phyloP scores from a whole-genome alignment of 2,329 filamentous ascomycete genomes.

The Monosporascus sp. region DNA sequence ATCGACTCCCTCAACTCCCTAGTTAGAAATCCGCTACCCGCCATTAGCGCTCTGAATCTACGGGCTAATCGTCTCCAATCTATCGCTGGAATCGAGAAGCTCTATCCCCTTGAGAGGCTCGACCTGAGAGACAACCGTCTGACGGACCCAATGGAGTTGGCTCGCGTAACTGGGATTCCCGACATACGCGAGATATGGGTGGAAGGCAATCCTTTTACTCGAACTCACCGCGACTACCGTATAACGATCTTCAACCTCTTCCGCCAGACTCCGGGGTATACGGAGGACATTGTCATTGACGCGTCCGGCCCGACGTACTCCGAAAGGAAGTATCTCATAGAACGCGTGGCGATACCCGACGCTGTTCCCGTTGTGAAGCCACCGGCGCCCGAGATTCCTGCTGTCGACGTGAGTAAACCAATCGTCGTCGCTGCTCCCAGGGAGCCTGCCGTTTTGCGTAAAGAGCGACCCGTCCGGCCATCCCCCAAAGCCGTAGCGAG shows the following conservation, averaged over 20 bases:
- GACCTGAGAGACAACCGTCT: slow-evolving; percentile 88
- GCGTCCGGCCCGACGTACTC: slow-evolving; percentile 75
- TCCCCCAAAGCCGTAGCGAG: slow-evolving; percentile 48
- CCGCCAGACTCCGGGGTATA: slow-evolving; percentile 81
- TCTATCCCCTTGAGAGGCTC: slow-evolving; percentile 82
- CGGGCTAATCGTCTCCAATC: slow-evolving; percentile 83
- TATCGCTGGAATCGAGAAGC: slow-evolving; percentile 81
- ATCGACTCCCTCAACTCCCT: slow-evolving; percentile 90
- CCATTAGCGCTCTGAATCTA: slow-evolving; percentile 88
- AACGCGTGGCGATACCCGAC: slow-evolving; percentile 71
- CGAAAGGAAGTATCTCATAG: slow-evolving; percentile 78
- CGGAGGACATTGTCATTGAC: slow-evolving; percentile 87
- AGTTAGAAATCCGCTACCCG: slow-evolving; percentile 78
- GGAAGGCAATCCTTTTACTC: slow-evolving; percentile 84
- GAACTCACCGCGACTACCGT: slow-evolving; percentile 79
- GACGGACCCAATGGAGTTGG: slow-evolving; percentile 86
- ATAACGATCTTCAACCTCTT: slow-evolving; percentile 95
- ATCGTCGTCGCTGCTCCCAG: slow-evolving; percentile 49
- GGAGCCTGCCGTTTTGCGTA: slow-evolving; percentile 51
- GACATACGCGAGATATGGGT: slow-evolving; percentile 92
- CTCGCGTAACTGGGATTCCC: slow-evolving; percentile 82
- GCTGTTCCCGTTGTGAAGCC: slow-evolving; percentile 75
- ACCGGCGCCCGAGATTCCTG: slow-evolving; percentile 54
- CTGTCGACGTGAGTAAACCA: slow-evolving; percentile 64
- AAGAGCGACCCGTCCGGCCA: slow-evolving; percentile 45